These are phyloP conservation scores for Tricholoma terreum DNA, from an alignment of 768 basidiomycete species.

Conservation along the genomic window DNA sequence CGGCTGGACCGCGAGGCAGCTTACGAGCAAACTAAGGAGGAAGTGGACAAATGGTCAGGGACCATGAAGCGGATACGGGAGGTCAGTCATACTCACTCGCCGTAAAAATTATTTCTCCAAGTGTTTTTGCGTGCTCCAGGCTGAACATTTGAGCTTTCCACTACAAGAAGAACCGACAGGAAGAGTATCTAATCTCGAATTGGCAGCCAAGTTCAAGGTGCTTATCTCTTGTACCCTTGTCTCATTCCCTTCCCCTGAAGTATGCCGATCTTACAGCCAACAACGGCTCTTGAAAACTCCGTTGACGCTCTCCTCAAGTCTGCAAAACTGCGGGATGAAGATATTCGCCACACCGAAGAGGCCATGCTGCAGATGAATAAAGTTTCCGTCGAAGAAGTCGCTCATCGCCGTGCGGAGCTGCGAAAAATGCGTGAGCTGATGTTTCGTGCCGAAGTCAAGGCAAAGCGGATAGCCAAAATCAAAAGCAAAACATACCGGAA, in stretches of 20 bases:
- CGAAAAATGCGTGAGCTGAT: slow-evolving; percentile 89
- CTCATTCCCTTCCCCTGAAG: background rate
- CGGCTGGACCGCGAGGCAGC: slow-evolving; percentile 91
- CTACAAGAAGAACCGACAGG: slow-evolving; percentile 60
- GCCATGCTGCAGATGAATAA: slow-evolving; percentile 70
- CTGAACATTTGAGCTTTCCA: slow-evolving; percentile 85
- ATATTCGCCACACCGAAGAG: slow-evolving; percentile 77
- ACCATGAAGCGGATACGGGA: slow-evolving; percentile 92
- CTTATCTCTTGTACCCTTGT: slow-evolving; percentile 2
- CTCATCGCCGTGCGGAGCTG: slow-evolving; percentile 74
- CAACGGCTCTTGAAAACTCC: slow-evolving; percentile 80
- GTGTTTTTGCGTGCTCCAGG: slow-evolving; percentile 58
- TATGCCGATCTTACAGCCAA: slow-evolving; percentile 48
- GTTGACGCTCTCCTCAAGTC: slow-evolving; percentile 77
- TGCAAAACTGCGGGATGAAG: slow-evolving; percentile 80
- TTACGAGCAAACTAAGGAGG: slow-evolving; percentile 88
- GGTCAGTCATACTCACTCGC: slow-evolving; percentile 35
- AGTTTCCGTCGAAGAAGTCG: slow-evolving; percentile 82
- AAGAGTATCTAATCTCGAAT: slow-evolving; percentile 67
- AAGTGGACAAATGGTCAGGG: slow-evolving; percentile 90
- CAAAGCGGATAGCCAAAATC: slow-evolving; percentile 88
- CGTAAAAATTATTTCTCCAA: slow-evolving; percentile 5
- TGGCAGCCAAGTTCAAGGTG: slow-evolving; percentile 85
- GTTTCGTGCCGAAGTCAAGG: slow-evolving; percentile 90
- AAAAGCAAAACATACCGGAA: slow-evolving; percentile 93